Base-by-base conservation (phyloP, 176 grass and related monocot species). In the Panicum miliaceum region DNA sequence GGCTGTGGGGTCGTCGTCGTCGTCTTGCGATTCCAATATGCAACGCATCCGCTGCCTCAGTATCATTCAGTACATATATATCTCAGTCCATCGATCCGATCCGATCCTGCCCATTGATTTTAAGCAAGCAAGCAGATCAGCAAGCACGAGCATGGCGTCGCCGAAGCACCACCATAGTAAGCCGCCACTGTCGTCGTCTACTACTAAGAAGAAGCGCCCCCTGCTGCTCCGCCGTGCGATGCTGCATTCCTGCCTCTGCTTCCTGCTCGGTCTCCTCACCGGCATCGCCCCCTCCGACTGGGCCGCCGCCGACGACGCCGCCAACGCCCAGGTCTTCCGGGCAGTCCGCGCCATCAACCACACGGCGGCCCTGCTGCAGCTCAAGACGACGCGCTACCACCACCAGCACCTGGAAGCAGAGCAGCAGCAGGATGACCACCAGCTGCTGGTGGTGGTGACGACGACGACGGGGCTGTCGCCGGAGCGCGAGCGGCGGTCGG, bases 191-290 rank as follows among this genome's bases (percentile, higher is more conserved):
- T n/a, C n/a, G 29, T 32, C 29, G 29, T 32, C 29, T 32, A 32
- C 29, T 32, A 32, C 29, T 32, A 16, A 52, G 50, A 52, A 52
- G 43, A 23, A 59, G 57, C 54, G n/a, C 7, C 68, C 82, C 11
- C 36, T 63, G 56, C 7, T 77, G 88, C 78, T 85, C 6, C 72
- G 64, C 4, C 79, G 89, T 48, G 93, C 91, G 12, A 79, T 95
- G 59, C 45, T 95, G 82, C 93, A 98, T 66, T 98, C 92, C 35
- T 90, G 71, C 7, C 23, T 93, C 26, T 98, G 96, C 91, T 98
- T 98, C 89, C 80, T 93, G 9, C 37, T 83, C 20, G 96, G 96
- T 32, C 87, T 98, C 62, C 45, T 90, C 27, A 76, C 81, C 11
- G 96, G 96, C 3, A 73, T 93, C 13, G 87, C 87, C 34, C 93